phyloP scores from a whole-genome alignment of 352 stramenopile species.

The Discostella stelligera region DNA sequence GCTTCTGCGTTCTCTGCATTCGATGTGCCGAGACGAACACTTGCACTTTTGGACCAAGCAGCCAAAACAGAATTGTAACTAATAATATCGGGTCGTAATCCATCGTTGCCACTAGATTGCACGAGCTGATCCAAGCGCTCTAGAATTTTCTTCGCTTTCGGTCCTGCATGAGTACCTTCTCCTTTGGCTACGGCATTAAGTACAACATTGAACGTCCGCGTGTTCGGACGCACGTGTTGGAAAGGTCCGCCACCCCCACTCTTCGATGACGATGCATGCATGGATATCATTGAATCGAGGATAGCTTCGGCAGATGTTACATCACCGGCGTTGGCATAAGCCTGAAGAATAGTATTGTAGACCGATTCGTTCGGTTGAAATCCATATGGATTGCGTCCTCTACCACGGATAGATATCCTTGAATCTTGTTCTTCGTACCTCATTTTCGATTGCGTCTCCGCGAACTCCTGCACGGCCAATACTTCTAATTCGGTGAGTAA shows the following conservation, averaged over 20 bases:
- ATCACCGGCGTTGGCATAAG: slow-evolving; percentile 32
- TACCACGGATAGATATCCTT: background rate
- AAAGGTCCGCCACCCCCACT: slow-evolving; percentile 29
- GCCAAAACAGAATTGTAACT: slow-evolving; percentile 64
- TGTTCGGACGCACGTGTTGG: slow-evolving; percentile 44
- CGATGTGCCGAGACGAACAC: background rate
- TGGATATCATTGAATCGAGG: slow-evolving; percentile 30
- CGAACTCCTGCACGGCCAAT: slow-evolving; percentile 16
- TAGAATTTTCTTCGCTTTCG: slow-evolving; percentile 24
- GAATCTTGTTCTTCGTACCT: background rate
- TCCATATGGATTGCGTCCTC: slow-evolving; percentile 24
- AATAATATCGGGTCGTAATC: slow-evolving; percentile 45
- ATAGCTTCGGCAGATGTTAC: slow-evolving; percentile 18
- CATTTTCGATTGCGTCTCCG: background rate
- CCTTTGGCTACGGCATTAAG: slow-evolving; percentile 64
- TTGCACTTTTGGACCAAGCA: slow-evolving; percentile 54
- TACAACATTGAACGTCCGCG: slow-evolving; percentile 59
- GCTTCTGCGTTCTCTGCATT: background rate
- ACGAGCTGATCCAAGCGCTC: slow-evolving; percentile 9
- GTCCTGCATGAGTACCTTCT: slow-evolving; percentile 40
- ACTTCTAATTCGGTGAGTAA: slow-evolving; percentile 36
- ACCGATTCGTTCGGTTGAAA: slow-evolving; percentile 26
- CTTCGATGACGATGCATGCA: slow-evolving; percentile 12
- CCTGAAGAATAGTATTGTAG: slow-evolving; percentile 39
- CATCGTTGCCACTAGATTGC: background rate